phyloP scores from a whole-genome alignment of 176 grass and related monocot species.

The Pharus latifolius region DNA sequence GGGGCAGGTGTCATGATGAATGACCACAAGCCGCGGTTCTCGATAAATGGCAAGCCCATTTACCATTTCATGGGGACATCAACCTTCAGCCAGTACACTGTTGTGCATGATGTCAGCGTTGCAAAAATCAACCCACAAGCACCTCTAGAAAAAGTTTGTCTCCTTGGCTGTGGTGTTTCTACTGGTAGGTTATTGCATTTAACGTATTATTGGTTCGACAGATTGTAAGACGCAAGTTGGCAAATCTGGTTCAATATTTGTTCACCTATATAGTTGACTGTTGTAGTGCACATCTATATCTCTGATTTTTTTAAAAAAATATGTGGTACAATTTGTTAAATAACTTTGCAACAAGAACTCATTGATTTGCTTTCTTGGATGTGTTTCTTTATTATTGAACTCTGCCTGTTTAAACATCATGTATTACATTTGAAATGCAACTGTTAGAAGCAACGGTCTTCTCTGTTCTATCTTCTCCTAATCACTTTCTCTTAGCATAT shows the following conservation, averaged over 20 bases:
- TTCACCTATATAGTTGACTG: neutral
- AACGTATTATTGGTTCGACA: neutral
- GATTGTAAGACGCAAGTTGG: neutral
- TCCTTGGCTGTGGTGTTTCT: conserved; percentile 93
- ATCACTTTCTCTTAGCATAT: neutral
- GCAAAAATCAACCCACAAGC: conserved; percentile 86
- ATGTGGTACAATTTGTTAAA: too few species aligned
- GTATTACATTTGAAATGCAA: neutral
- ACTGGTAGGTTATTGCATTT: conserved; percentile 48
- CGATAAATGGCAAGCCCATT: conserved; percentile 72
- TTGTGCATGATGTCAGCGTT: conserved; percentile 96
- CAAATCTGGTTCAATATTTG: neutral
- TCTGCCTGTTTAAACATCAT: neutral
- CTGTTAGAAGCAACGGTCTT: neutral
- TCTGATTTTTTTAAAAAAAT: neutral
- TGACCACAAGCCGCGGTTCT: conserved; percentile 77
- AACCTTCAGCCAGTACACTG: conserved; percentile 97
- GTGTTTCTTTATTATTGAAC: neutral
- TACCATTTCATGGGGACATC: conserved; percentile 99
- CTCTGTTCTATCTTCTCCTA: neutral
- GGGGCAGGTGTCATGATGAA: conserved; percentile 91
- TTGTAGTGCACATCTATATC: neutral
- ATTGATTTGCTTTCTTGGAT: neutral
- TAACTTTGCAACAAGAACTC: neutral
- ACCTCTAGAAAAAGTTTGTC: conserved; percentile 83